phyloP scores from a whole-genome alignment of 306 rosid species.

The Astragalus membranaceus region DNA sequence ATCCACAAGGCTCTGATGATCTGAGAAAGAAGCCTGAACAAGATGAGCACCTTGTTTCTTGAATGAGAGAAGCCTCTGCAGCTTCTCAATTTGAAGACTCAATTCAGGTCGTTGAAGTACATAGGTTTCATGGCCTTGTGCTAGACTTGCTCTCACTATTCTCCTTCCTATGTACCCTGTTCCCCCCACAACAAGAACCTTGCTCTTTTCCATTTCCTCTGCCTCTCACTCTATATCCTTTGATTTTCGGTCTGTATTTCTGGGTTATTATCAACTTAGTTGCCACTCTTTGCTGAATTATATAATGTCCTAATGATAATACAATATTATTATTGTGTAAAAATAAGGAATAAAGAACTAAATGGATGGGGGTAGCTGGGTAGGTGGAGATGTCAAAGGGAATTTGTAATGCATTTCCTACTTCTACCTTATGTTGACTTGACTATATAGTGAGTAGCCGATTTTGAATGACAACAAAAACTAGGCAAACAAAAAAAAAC shows the following conservation, averaged over 20 bases:
- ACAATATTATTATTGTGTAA: no score
- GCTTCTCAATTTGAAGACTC: slow-evolving; percentile 65
- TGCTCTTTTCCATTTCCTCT: slow-evolving; percentile 53
- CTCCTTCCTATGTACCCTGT: slow-evolving; percentile 75
- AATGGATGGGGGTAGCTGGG: no score
- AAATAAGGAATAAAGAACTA: no score
- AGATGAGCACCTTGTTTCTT: slow-evolving; percentile 68
- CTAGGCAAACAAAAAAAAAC: no score
- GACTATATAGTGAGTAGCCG: no score
- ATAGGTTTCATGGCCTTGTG: slow-evolving; percentile 55
- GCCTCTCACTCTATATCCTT: background rate
- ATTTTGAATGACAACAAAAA: no score
- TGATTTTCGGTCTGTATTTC: background rate
- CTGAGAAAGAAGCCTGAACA: slow-evolving; percentile 61
- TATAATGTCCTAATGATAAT: background rate
- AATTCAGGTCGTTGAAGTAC: slow-evolving; percentile 64
- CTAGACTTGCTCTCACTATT: slow-evolving; percentile 65
- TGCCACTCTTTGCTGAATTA: background rate
- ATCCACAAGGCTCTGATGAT: slow-evolving; percentile 54
- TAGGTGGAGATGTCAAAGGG: no score
- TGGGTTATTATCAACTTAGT: background rate
- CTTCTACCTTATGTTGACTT: no score
- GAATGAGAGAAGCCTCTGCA: slow-evolving; percentile 54
- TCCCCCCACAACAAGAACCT: slow-evolving; percentile 83
- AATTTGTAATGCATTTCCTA: no score